Base-by-base conservation (phyloP, 768 basidiomycete genomes). In the Kwoniella heveanensis region DNA sequence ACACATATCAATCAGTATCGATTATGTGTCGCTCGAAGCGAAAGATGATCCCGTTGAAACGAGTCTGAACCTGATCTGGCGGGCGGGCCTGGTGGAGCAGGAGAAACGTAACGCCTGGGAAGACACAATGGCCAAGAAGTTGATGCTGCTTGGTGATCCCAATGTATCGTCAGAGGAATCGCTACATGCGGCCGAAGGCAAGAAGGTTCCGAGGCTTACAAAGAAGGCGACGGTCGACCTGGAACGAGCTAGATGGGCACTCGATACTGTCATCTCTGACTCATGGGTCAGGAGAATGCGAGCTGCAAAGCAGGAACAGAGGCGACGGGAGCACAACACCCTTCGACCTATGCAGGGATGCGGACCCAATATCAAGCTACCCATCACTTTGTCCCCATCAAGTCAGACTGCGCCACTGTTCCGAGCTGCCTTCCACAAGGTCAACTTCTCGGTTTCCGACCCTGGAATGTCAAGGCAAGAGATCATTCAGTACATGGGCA, bases 31-130 rank as follows among this genome's bases (percentile, higher is more conserved):
- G 52, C 71, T 91, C 9, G 92, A 96, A 78, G 87, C 87, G 25
- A 86, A 87, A 24, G 94, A 98, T 77, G 90, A 92, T 70, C 85
- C 88, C 1, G 86, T 96, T 60, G 94, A 98, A 79, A 84, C 85
- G 17, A 85, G 83, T 63, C 80, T 96, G 21, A 89, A 86, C 36
- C 82, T 89, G 9, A 89, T 91, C 29, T 90, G 86, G 83, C 83
- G 85, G 62, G 85, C 86, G 52, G 92, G 91, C 0, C 80, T 85
- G 37, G 85, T 86, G 39, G 92, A 92, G 52, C 87, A 88, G 44
- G 84, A 84, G 55, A 84, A 86, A 15, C 83, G 93, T 29, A 79
- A 87, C 49, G 88, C 87, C 54, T 85, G 92, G 0, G 89, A 92
- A 60, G 86, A 88, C 30, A 91, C 90, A 1, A 95, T 95, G 77